Conservation (phyloP, 2,329 filamentous ascomycete species). For the Dryadomyces sulphureus region DNA sequence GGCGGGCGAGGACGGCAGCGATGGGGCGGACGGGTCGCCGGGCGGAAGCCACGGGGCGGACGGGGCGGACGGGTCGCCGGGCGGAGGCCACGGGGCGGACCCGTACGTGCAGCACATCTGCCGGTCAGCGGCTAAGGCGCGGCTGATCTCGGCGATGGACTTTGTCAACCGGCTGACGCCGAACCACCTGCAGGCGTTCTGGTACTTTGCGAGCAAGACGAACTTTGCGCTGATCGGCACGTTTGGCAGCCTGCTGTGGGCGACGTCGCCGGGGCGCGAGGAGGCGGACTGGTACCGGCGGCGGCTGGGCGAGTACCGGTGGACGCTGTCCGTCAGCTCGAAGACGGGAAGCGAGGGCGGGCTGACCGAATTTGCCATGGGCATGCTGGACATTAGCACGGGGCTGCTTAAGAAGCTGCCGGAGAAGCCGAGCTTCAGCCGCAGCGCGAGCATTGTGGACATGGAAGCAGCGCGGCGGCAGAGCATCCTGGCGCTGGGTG, state of each 20-base stretch:
- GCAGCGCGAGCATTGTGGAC: constrained; percentile 34
- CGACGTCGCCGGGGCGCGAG: constrained; percentile 72
- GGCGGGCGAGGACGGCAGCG: constrained; percentile 11
- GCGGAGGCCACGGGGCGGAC: constrained; percentile 38
- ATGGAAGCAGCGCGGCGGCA: constrained; percentile 19
- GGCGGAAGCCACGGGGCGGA: constrained; percentile 11
- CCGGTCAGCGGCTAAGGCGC: constrained; percentile 82
- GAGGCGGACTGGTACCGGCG: constrained; percentile 88
- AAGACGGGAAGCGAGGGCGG: constrained; percentile 47
- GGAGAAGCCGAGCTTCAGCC: constrained; percentile 53
- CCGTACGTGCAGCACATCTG: constrained; percentile 83
- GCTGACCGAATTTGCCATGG: constrained; percentile 58
- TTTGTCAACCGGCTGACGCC: constrained; percentile 88
- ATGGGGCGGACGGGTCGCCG: not conserved
- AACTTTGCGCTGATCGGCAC: constrained; percentile 94
- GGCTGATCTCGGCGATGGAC: constrained; percentile 91
- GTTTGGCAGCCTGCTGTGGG: constrained; percentile 80
- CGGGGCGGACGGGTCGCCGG: constrained; percentile 4
- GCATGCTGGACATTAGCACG: constrained; percentile 59
- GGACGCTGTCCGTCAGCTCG: constrained; percentile 78
- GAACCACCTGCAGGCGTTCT: constrained; percentile 77
- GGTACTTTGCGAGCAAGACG: constrained; percentile 76
- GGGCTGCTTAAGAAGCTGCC: constrained; percentile 54
- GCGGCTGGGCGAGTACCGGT: constrained; percentile 76
- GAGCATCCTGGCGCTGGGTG: constrained; percentile 10